Base-by-base conservation (phyloP, 192 early-diverging fungal species). In the Coemansia sp. region DNA sequence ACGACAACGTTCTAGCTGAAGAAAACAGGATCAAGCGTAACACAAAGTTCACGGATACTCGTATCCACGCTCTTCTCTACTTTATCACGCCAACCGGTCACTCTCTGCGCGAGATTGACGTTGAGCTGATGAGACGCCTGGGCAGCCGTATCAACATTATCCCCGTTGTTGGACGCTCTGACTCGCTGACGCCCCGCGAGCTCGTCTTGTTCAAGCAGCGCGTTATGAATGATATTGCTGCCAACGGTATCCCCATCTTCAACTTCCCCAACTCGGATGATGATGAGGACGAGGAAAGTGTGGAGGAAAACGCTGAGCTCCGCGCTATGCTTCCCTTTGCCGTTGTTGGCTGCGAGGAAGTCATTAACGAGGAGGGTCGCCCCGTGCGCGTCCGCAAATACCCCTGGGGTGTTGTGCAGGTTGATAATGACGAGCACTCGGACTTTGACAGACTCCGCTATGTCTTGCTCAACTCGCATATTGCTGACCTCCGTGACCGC, bases 71-170 rank as follows among this genome's bases (percentile, higher is more conserved):
- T 15, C 88, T 97, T 27, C 86, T 99, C 64, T 99, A 99, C 88
- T 99, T 99, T 80, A 97, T 99, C 71, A 88, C 92, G 38, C 97
- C 98, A 22, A 96, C 96, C 40, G 98, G 98, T 38, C 97, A 98
- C 87, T 88, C 92, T 87, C 88, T 99, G 69, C 91, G 98, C 61
- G 96, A 99, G 73, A 90, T 98, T 68, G 96, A 98, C 74, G 89
- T 96, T 69, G 95, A 97, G 77, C 88, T 98, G 76, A 92, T 99
- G 92, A 89, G 88, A 76, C 90, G 93, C 9, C 78, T 99, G 52
- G 95, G 94, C 79, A 90, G 88, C 67, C 91, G 93, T 66, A 94
- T 94, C 75, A 99, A 99, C 73, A 91, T 99, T 33, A 95, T 98
- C 66, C 98, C 98, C 22, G 91, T 97, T n/a, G 90, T 99, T 75